These are phyloP conservation scores for Hypocrella siamensis DNA, from an alignment of 2,329 filamentous ascomycete genomes.

Conservation along the genomic window DNA sequence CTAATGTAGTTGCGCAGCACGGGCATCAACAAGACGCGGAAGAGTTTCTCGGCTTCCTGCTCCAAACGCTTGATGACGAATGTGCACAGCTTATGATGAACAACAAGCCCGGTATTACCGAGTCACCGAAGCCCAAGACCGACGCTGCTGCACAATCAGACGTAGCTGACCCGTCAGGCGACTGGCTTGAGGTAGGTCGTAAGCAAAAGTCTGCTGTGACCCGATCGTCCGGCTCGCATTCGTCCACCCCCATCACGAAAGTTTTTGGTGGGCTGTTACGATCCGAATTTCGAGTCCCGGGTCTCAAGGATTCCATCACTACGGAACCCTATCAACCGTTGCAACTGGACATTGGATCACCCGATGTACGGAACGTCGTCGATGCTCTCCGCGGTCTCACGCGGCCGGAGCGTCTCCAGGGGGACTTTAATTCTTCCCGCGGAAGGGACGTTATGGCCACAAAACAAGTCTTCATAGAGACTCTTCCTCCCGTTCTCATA, in stretches of 20 bases:
- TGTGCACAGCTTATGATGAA: constrained; percentile 68
- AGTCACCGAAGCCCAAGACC: constrained; percentile 17
- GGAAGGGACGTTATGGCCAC: constrained; percentile 65
- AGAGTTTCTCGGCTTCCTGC: constrained; percentile 84
- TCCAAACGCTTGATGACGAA: constrained; percentile 88
- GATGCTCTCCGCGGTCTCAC: constrained; percentile 81
- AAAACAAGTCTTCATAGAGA: constrained; percentile 92
- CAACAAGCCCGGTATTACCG: constrained; percentile 23
- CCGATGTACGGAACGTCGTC: constrained; percentile 76
- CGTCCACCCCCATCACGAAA: constrained; percentile 74
- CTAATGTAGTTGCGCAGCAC: too few relatives aligned
- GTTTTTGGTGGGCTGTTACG: constrained; percentile 88
- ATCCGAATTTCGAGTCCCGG: constrained; percentile 76
- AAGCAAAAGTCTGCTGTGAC: constrained; percentile 82
- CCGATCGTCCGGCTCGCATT: constrained; percentile 62
- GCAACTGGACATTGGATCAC: constrained; percentile 83
- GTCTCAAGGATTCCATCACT: constrained; percentile 80
- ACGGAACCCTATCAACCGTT: constrained; percentile 87
- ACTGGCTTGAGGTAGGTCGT: constrained; percentile 86
- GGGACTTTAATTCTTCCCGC: constrained; percentile 66
- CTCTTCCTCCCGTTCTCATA: constrained; percentile 77
- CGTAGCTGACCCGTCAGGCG: constrained; percentile 19
- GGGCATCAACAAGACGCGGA: constrained; percentile 97
- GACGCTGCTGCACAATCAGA: constrained; percentile 14
- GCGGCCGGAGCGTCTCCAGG: constrained; percentile 68